These are phyloP conservation scores for Brassica hybrid DNA, from an alignment of 441 rosid genomes.

Conservation along the genomic window DNA sequence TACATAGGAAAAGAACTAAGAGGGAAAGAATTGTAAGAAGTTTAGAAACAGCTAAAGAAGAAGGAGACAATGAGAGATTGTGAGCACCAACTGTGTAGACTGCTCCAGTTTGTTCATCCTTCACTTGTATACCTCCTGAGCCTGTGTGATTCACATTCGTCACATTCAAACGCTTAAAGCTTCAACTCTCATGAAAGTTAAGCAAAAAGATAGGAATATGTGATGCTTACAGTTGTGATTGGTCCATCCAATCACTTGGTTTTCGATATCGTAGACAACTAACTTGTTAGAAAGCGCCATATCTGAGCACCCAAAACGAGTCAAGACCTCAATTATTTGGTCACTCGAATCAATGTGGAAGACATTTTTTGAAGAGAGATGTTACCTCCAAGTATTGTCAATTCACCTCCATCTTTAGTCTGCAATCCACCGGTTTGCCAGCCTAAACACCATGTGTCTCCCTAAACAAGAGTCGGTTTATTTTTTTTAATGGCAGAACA, in stretches of 20 bases:
- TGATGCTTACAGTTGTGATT: slow-evolving; percentile 81
- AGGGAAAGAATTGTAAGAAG: too few relatives aligned
- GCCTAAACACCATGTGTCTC: slow-evolving; percentile 81
- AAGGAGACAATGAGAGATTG: slow-evolving; percentile 54
- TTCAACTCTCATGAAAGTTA: neutral
- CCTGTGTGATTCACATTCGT: slow-evolving; percentile 50
- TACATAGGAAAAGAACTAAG: too few relatives aligned
- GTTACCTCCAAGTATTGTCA: slow-evolving; percentile 76
- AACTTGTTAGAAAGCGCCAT: slow-evolving; percentile 81
- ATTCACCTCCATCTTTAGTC: slow-evolving; percentile 64
- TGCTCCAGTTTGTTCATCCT: slow-evolving; percentile 61
- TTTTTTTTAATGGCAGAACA: neutral
- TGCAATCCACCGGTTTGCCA: slow-evolving; percentile 78
- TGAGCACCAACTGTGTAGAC: slow-evolving; percentile 67
- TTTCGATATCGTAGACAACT: slow-evolving; percentile 74
- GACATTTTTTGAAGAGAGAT: neutral
- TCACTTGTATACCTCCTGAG: slow-evolving; percentile 71
- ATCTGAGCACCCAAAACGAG: slow-evolving; percentile 39
- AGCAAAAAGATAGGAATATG: slow-evolving; percentile 1
- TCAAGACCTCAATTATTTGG: neutral
- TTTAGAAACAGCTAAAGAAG: slow-evolving; percentile 1
- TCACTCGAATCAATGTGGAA: neutral
- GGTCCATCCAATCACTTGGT: slow-evolving; percentile 91
- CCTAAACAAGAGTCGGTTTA: slow-evolving; percentile 55
- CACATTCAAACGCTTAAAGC: neutral